phyloP scores from a whole-genome alignment of 106 monocot species.

The Vanilla planifolia region DNA sequence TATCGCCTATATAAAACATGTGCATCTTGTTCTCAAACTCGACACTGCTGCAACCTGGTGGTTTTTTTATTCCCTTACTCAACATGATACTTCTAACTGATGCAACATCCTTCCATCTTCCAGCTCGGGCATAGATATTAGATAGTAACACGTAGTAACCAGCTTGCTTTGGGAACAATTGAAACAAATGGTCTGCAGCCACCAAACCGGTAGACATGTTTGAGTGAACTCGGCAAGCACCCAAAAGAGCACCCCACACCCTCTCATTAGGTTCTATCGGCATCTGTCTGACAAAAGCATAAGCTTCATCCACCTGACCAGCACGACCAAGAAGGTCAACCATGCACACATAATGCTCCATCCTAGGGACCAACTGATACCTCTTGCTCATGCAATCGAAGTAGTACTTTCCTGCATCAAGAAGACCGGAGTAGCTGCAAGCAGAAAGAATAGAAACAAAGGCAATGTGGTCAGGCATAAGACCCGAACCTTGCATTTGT shows the following conservation, averaged over 20 bases:
- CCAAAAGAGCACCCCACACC: conserved; percentile 73
- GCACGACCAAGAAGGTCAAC: conserved; percentile 63
- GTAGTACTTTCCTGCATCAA: conserved; percentile 51
- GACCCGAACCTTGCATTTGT: conserved; percentile 46
- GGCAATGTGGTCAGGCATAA: conserved; percentile 40
- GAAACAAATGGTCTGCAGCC: conserved; percentile 39
- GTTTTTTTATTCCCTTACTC: conserved; percentile 48
- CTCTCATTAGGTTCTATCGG: conserved; percentile 53
- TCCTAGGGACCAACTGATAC: conserved; percentile 29
- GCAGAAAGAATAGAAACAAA: conserved; percentile 68
- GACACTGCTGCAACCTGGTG: conserved; percentile 65
- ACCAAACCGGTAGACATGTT: conserved; percentile 40
- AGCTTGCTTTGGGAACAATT: conserved; percentile 57
- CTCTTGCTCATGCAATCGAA: conserved; percentile 51
- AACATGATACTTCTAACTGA: conserved; percentile 45
- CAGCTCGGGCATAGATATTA: conserved; percentile 61
- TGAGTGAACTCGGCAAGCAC: conserved; percentile 46
- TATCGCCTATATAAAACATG: conserved; percentile 54
- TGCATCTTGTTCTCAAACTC: conserved; percentile 40
- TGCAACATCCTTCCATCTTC: conserved; percentile 60
- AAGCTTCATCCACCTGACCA: conserved; percentile 56
- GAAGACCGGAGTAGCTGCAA: conserved; percentile 64
- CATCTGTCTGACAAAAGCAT: conserved; percentile 51
- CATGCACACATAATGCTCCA: conserved; percentile 76
- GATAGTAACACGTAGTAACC: conserved; percentile 74